phyloP scores from a whole-genome alignment of 805 yeast species.

The Lachancea sp. region DNA sequence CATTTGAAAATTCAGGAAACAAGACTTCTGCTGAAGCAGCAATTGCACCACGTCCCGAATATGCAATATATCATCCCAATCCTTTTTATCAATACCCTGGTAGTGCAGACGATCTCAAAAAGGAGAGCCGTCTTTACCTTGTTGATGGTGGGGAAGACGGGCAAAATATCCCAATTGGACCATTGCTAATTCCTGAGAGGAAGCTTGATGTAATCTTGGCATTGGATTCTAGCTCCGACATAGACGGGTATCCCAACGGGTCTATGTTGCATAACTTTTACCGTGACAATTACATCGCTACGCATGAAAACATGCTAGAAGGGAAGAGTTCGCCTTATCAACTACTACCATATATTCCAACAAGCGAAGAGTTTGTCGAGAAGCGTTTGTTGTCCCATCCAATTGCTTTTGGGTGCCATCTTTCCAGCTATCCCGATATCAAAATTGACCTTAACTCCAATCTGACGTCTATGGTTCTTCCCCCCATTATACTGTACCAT shows the following conservation, averaged over 20 bases:
- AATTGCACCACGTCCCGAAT: constrained; percentile 38
- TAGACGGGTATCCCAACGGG: constrained; percentile 53
- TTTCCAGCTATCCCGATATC: constrained; percentile 7
- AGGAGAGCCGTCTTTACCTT: constrained; percentile 35
- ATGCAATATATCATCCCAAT: constrained; percentile 55
- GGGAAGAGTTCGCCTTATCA: background rate
- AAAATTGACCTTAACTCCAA: background rate
- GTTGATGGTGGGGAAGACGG: constrained; percentile 80
- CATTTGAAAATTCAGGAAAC: background rate
- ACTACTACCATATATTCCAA: constrained; percentile 10
- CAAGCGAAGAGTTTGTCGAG: constrained; percentile 2
- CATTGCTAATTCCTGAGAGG: constrained; percentile 57
- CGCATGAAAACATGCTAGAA: background rate
- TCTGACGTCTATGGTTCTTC: constrained; percentile 27
- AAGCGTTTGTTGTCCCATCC: constrained; percentile 41
- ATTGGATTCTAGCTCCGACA: constrained; percentile 50
- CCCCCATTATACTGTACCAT: constrained; percentile 51
- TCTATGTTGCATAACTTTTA: constrained; percentile 40
- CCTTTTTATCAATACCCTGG: constrained; percentile 43
- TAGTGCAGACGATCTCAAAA: constrained; percentile 19
- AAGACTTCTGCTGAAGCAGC: constrained; percentile 8
- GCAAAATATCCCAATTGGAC: constrained; percentile 64
- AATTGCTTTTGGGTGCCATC: constrained; percentile 74
- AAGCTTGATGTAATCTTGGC: constrained; percentile 59
- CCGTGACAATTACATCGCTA: background rate